Evolutionary conservation across 306 rosid genomes (phyloP).

Genomic region (Herpetospermum pedunculosum): DNA sequence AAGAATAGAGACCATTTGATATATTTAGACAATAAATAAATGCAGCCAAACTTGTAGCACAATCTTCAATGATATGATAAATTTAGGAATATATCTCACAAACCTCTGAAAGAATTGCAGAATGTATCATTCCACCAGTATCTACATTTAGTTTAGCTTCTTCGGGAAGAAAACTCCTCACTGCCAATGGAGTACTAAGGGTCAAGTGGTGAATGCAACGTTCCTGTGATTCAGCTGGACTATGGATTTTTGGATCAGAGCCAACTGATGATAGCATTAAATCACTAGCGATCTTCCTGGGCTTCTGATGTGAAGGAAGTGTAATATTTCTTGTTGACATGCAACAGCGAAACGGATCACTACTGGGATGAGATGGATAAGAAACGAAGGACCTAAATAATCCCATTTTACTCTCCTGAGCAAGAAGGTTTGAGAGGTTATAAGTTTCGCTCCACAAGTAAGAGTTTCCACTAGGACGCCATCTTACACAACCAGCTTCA

Average conservation of each 20-base stretch:
- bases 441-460: constrained; percentile 91
- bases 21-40: not conserved
- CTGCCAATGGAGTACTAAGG: constrained; percentile 60
- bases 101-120: constrained; percentile 65
- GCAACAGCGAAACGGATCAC: constrained; percentile 87
- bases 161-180: constrained; percentile 70
- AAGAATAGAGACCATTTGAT: not conserved
- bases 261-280: constrained; percentile 10
- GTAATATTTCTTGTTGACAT: constrained; percentile 55
- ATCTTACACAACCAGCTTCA: constrained; percentile 83
- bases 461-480: constrained; percentile 84
- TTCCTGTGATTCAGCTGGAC: constrained; percentile 35
- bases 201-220: constrained; percentile 55
- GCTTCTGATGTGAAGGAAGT: constrained; percentile 37
- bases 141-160: constrained; percentile 51
- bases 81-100: constrained; percentile 20
- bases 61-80: not conserved
- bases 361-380: constrained; percentile 81
- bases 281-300: constrained; percentile 23
- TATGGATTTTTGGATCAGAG: constrained; percentile 6
- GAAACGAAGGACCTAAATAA: constrained; percentile 70
- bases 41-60: not conserved
- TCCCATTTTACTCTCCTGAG: constrained; percentile 55
- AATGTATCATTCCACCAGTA: constrained; percentile 61
- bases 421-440: constrained; percentile 65